Percentiles rank a stretch among this genome's conserved stretches.
Evolutionary conservation across 2,329 filamentous ascomycete genomes (phyloP).

Genomic region (Coccinonectria pachysandricola): DNA sequence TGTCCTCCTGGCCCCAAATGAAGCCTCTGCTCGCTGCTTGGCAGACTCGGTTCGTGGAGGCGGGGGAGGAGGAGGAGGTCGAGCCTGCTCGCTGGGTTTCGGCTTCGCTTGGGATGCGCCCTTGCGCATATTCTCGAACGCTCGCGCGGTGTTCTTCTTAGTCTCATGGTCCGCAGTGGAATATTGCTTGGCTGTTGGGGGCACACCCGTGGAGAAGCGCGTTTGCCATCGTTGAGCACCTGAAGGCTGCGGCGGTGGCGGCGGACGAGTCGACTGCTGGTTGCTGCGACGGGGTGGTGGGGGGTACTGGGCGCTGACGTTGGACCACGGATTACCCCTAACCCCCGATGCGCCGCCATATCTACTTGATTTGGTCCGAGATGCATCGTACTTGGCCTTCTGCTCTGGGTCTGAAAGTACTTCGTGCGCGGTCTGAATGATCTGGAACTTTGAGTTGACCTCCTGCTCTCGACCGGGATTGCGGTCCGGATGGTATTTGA

Average conservation of each 20-base stretch:
- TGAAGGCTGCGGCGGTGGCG: slow-evolving; percentile 19
- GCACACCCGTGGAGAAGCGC: slow-evolving; percentile 30
- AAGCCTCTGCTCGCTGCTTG: slow-evolving; percentile 42
- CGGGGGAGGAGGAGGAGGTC: slow-evolving; percentile 24
- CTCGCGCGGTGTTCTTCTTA: slow-evolving; percentile 31
- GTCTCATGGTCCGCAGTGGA: slow-evolving; percentile 24
- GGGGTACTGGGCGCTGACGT: slow-evolving; percentile 38
- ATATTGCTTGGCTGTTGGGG: slow-evolving; percentile 32
- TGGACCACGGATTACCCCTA: slow-evolving; percentile 46
- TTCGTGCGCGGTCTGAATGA: slow-evolving; percentile 79
- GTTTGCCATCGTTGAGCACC: slow-evolving; percentile 36
- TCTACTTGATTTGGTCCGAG: slow-evolving; percentile 27
- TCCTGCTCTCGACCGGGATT: slow-evolving; percentile 76
- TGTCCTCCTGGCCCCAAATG: slow-evolving; percentile 40
- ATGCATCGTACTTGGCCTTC: slow-evolving; percentile 44
- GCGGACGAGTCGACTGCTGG: background rate
- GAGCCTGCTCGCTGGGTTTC: slow-evolving; percentile 18
- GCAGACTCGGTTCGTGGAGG: slow-evolving; percentile 42
- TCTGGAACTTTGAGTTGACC: slow-evolving; percentile 72
- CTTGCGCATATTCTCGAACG: slow-evolving; percentile 35
- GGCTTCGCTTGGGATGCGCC: slow-evolving; percentile 19
- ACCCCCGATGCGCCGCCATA: slow-evolving; percentile 43
- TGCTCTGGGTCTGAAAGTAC: slow-evolving; percentile 45
- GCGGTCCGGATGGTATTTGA: slow-evolving; percentile 81
- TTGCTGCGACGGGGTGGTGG: slow-evolving; percentile 35